Conservation (phyloP, 179 eudicot species). For the Beta lomatogona region DNA sequence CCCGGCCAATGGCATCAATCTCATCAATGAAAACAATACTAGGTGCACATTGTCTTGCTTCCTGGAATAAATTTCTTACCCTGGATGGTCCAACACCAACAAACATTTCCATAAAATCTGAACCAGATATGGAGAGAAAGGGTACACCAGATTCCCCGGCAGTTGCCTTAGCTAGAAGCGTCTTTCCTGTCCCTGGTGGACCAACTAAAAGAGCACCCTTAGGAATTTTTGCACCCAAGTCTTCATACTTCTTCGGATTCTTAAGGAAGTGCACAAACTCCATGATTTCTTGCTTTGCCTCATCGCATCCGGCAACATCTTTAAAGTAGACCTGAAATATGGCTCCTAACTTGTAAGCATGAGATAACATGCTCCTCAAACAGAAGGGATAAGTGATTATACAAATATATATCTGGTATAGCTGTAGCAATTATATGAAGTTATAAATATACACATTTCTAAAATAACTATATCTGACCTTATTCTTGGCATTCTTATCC, state of each 20-base stretch:
- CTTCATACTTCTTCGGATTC: constrained; percentile 71
- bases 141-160: constrained; percentile 93
- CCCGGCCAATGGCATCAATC: constrained; percentile 85
- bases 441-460: neutral
- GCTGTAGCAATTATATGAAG: neutral
- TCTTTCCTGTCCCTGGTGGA: constrained; percentile 91
- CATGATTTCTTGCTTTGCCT: constrained; percentile 75
- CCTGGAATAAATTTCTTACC: constrained; percentile 76
- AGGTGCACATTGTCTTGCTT: constrained; percentile 82
- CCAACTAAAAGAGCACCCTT: constrained; percentile 83
- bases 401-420: neutral
- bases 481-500: constrained; percentile 77
- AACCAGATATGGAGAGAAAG: constrained; percentile 71
- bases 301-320: constrained; percentile 77
- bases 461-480: constrained; percentile 42
- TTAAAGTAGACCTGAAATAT: constrained; percentile 53
- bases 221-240: constrained; percentile 73
- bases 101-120: constrained; percentile 89
- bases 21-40: constrained; percentile 85
- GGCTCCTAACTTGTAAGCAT: neutral
- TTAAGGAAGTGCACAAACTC: constrained; percentile 79
- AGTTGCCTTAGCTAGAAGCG: constrained; percentile 83
- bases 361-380: neutral
- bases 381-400: neutral
- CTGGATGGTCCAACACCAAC: constrained; percentile 92